Base-by-base conservation (phyloP, 192 early-diverging fungal genomes). In the Backusella morwellensis region DNA sequence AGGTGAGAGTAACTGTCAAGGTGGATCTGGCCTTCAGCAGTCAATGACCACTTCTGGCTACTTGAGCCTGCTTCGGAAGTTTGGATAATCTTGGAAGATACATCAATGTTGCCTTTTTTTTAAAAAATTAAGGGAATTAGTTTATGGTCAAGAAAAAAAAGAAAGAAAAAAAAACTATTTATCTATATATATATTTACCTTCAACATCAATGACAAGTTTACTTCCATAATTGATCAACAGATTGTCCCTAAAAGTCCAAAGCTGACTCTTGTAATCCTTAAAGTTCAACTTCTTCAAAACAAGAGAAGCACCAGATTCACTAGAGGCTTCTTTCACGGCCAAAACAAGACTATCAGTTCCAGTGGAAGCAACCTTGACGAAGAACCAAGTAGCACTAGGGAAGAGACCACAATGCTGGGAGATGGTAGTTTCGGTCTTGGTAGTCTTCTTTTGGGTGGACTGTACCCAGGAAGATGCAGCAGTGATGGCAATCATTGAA, bases 151-250 rank as follows among this genome's bases (percentile, higher is more conserved):
- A 32, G 0, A 4, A 44, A 35, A 3, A 0, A 76, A 70, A 1
- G 42, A 35, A 11, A 2, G 70, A 70, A 68, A 70, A 69, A 70
- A 70, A 70, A 6, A 35, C 36, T 6, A 36, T 54, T 1, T 12
- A 50, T 15, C 36, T 9, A 7, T 29, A 1, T 63, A 1, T 63
- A 63, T 19, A 9, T 38, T 21, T 72, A 77, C 73, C 78, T 29
- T 74, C 21, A 15, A 79, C 23, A 66, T 70, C 78, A 70, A 79
- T 70, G 17, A 70, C 72, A 26, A 56, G 34, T 19, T 68, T 70
- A 35, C 67, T 70, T n/a, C 78, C 78, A 68, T 81, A 81, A 56
- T 81, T 81, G 70, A 81, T 69, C 32, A 81, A 41, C 11, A 66
- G 38, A 59, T 66, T 66, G 41, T 77, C 59, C 11, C 70, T 36